These are phyloP conservation scores for Kluyveromyces lactis DNA, from an alignment of 805 yeast genomes.

Conservation along the genomic window DNA sequence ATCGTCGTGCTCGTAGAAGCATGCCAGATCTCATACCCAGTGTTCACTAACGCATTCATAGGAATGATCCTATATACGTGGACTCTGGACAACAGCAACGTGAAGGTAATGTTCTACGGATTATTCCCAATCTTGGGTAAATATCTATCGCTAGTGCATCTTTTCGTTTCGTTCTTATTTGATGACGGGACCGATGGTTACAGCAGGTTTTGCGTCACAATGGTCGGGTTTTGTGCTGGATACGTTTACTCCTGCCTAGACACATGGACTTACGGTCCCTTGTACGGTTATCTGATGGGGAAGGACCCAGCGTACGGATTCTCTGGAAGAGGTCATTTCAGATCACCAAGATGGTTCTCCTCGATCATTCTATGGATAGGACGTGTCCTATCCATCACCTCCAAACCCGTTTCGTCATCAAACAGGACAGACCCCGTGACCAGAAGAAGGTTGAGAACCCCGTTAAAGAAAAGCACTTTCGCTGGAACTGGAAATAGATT, in stretches of 20 bases:
- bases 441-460: background rate
- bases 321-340: slow-evolving; percentile 7
- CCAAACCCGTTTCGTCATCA: no score
- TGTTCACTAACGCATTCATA: slow-evolving; percentile 19
- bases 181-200: slow-evolving; percentile 38
- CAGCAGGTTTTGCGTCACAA: slow-evolving; percentile 32
- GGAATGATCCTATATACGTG: slow-evolving; percentile 45
- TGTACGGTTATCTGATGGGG: slow-evolving; percentile 28
- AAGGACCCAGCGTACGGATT: slow-evolving; percentile 6
- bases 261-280: slow-evolving; percentile 45
- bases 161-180: slow-evolving; percentile 34
- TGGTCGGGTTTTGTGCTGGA: slow-evolving; percentile 47
- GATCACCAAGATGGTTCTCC: slow-evolving; percentile 10
- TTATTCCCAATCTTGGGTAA: slow-evolving; percentile 48
- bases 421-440: background rate
- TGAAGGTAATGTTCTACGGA: slow-evolving; percentile 44
- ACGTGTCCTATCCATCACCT: no score
- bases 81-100: slow-evolving; percentile 49
- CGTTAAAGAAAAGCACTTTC: slow-evolving; percentile 3
- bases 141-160: slow-evolving; percentile 38
- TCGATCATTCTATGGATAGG: background rate
- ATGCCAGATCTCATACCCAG: slow-evolving; percentile 7
- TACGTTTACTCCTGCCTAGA: slow-evolving; percentile 57
- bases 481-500: slow-evolving; percentile 31
- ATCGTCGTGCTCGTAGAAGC: slow-evolving; percentile 8